phyloP scores from a whole-genome alignment of 306 rosid genomes.

The Datisca glomerata region DNA sequence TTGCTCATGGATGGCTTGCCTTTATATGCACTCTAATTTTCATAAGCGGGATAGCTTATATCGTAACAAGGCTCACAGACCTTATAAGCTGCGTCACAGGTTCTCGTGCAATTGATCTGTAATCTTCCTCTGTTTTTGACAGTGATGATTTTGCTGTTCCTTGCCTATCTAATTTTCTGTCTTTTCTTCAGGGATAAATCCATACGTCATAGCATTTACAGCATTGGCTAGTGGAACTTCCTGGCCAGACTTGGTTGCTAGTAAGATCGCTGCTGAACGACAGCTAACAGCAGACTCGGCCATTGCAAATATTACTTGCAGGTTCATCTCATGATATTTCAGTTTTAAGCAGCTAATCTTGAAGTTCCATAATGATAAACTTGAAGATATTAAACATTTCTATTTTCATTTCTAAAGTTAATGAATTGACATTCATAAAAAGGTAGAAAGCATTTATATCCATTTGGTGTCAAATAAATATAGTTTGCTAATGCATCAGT shows the following conservation, averaged over 20 bases:
- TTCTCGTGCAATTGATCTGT: slow-evolving; percentile 18
- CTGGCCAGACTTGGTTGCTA: slow-evolving; percentile 98
- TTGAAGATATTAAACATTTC: too few relatives aligned
- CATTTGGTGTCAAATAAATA: too few relatives aligned
- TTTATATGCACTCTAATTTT: slow-evolving; percentile 70
- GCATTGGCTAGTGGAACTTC: slow-evolving; percentile 91
- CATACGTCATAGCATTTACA: slow-evolving; percentile 91
- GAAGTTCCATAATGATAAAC: too few relatives aligned
- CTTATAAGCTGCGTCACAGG: slow-evolving; percentile 96
- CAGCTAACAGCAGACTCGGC: slow-evolving; percentile 93
- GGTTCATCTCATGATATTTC: slow-evolving; percentile 35
- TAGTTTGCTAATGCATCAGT: too few relatives aligned
- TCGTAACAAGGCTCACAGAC: slow-evolving; percentile 77
- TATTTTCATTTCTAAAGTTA: too few relatives aligned
- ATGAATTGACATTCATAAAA: too few relatives aligned
- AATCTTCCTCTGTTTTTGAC: slow-evolving; percentile 4
- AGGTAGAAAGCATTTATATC: too few relatives aligned
- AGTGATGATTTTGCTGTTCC: slow-evolving; percentile 2
- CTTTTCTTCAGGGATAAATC: slow-evolving; percentile 58
- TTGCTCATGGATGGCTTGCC: slow-evolving; percentile 93
- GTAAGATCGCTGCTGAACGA: slow-evolving; percentile 97
- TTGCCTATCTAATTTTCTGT: slow-evolving; percentile 1
- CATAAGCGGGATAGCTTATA: slow-evolving; percentile 82
- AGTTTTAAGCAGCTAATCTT: too few relatives aligned
- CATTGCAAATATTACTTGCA: slow-evolving; percentile 97